Conservation (phyloP, 2,329 filamentous ascomycete genomes). For the Phyllosticta capitalensis region DNA sequence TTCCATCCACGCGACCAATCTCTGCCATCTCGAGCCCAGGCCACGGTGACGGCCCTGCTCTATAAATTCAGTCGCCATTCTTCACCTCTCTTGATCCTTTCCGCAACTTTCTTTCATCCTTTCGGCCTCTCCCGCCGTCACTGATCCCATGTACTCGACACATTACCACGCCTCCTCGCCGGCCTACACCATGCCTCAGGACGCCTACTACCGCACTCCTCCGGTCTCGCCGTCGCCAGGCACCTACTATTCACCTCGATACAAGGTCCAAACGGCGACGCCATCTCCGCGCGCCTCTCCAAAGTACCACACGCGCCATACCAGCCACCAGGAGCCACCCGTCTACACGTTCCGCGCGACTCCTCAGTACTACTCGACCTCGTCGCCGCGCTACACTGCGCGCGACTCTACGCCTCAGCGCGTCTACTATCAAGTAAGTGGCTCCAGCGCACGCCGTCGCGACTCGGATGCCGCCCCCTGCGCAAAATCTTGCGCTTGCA, state of each 20-base stretch:
- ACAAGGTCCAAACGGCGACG: constrained; percentile 39
- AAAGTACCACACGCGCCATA: constrained; percentile 41
- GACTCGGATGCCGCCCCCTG: constrained; percentile 28
- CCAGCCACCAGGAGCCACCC: constrained; percentile 41
- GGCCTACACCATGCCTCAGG: constrained; percentile 26
- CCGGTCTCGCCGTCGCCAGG: constrained; percentile 39
- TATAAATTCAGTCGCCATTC: not conserved
- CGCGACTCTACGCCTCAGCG: constrained; percentile 38
- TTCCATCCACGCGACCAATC: constrained; percentile 15
- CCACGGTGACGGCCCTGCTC: constrained; percentile 26
- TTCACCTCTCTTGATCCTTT: not conserved
- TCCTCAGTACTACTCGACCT: constrained; percentile 27
- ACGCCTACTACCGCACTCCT: constrained; percentile 25
- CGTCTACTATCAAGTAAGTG: constrained; percentile 58
- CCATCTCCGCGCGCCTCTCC: constrained; percentile 37
- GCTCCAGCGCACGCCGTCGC: constrained; percentile 38
- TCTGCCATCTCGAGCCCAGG: constrained; percentile 19
- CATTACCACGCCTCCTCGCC: constrained; percentile 27
- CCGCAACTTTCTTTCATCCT: constrained; percentile 6
- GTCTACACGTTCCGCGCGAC: constrained; percentile 34
- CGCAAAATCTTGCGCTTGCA: constrained; percentile 20
- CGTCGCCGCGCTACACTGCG: constrained; percentile 31
- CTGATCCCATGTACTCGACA: constrained; percentile 20
- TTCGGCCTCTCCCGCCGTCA: constrained; percentile 1
- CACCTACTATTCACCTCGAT: constrained; percentile 45